phyloP scores from a whole-genome alignment of 1,284 basidiomycete genomes.

The Schizophyllum amplum region DNA sequence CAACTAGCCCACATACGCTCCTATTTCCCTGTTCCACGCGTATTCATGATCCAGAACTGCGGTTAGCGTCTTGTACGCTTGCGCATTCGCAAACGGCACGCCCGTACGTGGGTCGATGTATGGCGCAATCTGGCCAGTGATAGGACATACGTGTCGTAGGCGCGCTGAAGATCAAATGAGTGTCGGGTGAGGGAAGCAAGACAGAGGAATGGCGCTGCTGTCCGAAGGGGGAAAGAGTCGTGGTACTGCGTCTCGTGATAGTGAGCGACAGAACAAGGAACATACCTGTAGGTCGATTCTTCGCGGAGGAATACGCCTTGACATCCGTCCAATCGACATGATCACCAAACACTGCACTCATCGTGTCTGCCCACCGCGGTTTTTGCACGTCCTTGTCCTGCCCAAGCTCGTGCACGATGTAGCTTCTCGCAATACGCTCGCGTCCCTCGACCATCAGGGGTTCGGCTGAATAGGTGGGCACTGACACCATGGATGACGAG shows the following conservation, averaged over 20 bases:
- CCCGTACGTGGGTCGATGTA: conserved; percentile 74
- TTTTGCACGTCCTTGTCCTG: conserved; percentile 37
- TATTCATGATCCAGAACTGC: conserved; percentile 52
- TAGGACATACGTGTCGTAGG: conserved; percentile 49
- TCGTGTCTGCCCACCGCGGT: conserved; percentile 62
- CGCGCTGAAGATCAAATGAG: conserved; percentile 36
- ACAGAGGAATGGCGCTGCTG: too few species aligned
- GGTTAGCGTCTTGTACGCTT: conserved; percentile 58
- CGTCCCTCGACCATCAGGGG: conserved; percentile 19
- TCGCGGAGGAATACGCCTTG: conserved; percentile 51
- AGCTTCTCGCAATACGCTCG: conserved; percentile 52
- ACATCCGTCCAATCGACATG: conserved; percentile 65
- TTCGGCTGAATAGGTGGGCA: background rate
- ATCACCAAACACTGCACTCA: conserved; percentile 71
- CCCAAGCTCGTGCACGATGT: conserved; percentile 52
- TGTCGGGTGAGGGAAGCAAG: conserved; percentile 1
- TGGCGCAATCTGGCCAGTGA: conserved; percentile 55
- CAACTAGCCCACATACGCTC: conserved; percentile 39
- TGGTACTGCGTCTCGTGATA: too few species aligned
- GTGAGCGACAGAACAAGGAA: conserved; percentile 11
- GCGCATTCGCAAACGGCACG: conserved; percentile 64
- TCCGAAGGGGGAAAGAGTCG: background rate
- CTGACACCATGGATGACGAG: background rate
- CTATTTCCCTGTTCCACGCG: conserved; percentile 51
- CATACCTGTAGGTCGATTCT: conserved; percentile 53